Evolutionary conservation across 2,329 filamentous ascomycete species (phyloP).

Genomic region (Arthroderma uncinatum): DNA sequence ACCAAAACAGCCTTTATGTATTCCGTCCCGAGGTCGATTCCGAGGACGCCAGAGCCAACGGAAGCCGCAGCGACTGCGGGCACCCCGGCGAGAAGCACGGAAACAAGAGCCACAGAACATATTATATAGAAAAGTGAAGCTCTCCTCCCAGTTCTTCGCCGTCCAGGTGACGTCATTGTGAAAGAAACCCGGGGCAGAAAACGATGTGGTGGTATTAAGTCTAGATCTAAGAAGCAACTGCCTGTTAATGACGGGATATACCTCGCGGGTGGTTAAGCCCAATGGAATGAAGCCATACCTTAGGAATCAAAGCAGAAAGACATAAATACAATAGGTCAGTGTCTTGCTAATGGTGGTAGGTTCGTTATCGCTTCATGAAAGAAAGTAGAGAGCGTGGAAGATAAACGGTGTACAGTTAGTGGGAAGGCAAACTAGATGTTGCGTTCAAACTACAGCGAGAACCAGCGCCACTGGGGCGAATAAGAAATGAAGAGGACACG

Average conservation of each 20-base stretch:
- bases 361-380: background rate
- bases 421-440: background rate
- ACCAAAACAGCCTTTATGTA: constrained; percentile 95
- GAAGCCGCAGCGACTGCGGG: constrained; percentile 44
- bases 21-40: constrained; percentile 88
- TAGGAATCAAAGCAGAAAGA: background rate
- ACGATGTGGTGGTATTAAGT: background rate
- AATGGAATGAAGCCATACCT: constrained; percentile 3
- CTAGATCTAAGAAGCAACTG: background rate
- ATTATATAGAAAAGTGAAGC: constrained; percentile 15
- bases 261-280: background rate
- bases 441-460: constrained; percentile 8
- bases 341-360: background rate
- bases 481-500: constrained; percentile 12
- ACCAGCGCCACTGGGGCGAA: background rate
- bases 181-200: background rate
- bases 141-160: constrained; percentile 26
- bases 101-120: constrained; percentile 38
- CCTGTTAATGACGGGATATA: background rate
- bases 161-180: constrained; percentile 38
- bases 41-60: constrained; percentile 66
- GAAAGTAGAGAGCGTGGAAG: background rate
- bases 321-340: constrained; percentile 10
- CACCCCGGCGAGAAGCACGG: constrained; percentile 44
- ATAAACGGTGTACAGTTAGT: constrained; percentile 4